A percentile compares a stretch with the other conserved stretches of the same genome.
Evolutionary conservation across 352 stramenopile genomes (phyloP).

Genomic region (Phytophthora fragariaefolia): DNA sequence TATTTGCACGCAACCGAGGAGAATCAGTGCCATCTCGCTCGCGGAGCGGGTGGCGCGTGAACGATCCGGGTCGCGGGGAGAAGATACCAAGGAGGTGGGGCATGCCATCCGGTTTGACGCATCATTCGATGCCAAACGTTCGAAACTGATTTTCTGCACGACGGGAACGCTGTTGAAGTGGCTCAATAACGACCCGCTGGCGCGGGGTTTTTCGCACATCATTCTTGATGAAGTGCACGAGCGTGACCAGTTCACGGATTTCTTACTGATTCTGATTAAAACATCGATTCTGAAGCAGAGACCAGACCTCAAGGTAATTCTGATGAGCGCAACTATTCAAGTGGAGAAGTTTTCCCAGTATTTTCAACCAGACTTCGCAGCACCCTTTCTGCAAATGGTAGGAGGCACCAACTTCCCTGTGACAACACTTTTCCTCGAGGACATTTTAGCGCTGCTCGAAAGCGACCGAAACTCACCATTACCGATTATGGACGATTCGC

Average conservation of each 20-base stretch:
- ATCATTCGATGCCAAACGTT: constrained; percentile 73
- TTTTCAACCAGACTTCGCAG: constrained; percentile 80
- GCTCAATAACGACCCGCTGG: constrained; percentile 77
- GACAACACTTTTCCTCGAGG: constrained; percentile 94
- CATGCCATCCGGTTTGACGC: constrained; percentile 94
- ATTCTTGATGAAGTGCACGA: constrained; percentile 98
- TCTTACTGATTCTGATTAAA: constrained; percentile 95
- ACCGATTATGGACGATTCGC: constrained; percentile 35
- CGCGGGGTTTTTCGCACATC: constrained; percentile 91
- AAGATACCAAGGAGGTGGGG: constrained; percentile 81
- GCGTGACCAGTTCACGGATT: constrained; percentile 95
- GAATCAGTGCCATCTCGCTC: constrained; percentile 92
- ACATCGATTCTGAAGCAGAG: constrained; percentile 84
- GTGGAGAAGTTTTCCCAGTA: constrained; percentile 94
- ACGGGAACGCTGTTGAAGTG: constrained; percentile 93
- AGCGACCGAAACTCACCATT: constrained; percentile 39
- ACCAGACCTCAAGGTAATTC: constrained; percentile 89
- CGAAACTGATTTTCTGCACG: constrained; percentile 97
- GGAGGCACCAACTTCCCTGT: constrained; percentile 91
- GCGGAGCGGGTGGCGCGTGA: constrained; percentile 89
- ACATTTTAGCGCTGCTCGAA: constrained; percentile 64
- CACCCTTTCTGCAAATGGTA: constrained; percentile 79
- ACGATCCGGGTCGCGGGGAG: constrained; percentile 34
- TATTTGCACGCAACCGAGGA: constrained; percentile 93
- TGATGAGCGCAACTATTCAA: constrained; percentile 97